A percentile compares a stretch with the other conserved stretches of the same genome.
Conservation (phyloP, 176 grass and related monocot genomes). For the Carex littledalei region DNA sequence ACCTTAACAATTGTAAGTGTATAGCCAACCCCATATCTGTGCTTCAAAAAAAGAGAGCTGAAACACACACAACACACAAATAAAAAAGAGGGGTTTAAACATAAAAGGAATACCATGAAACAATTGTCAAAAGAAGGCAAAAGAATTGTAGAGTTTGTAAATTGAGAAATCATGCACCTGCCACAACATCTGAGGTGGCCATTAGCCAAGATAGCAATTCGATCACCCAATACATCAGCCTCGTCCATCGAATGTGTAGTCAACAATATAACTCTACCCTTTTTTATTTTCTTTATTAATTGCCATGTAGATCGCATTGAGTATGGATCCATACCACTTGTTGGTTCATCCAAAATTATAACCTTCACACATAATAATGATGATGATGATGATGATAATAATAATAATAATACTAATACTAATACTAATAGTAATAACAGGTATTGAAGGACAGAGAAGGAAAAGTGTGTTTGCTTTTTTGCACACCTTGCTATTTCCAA, state of each 20-base stretch:
- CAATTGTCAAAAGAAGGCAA: background rate
- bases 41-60: slow-evolving; percentile 50
- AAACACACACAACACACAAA: background rate
- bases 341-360: slow-evolving; percentile 50
- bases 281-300: slow-evolving; percentile 46
- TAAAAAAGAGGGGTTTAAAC: background rate
- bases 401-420: no score
- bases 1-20: slow-evolving; percentile 49
- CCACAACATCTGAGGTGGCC: slow-evolving; percentile 43
- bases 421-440: background rate
- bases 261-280: slow-evolving; percentile 44
- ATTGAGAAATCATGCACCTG: slow-evolving; percentile 24
- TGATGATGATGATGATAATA: no score
- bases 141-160: background rate
- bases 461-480: background rate
- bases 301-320: slow-evolving; percentile 52
- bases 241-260: slow-evolving; percentile 53
- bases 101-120: background rate
- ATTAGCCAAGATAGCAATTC: slow-evolving; percentile 55
- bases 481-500: slow-evolving; percentile 50
- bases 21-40: slow-evolving; percentile 44
- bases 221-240: slow-evolving; percentile 47
- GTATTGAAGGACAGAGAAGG: background rate
- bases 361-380: slow-evolving; percentile 14
- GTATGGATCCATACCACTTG: slow-evolving; percentile 55